Base-by-base conservation (phyloP, 2,329 filamentous ascomycete species). In the Fusarium penzigii region DNA sequence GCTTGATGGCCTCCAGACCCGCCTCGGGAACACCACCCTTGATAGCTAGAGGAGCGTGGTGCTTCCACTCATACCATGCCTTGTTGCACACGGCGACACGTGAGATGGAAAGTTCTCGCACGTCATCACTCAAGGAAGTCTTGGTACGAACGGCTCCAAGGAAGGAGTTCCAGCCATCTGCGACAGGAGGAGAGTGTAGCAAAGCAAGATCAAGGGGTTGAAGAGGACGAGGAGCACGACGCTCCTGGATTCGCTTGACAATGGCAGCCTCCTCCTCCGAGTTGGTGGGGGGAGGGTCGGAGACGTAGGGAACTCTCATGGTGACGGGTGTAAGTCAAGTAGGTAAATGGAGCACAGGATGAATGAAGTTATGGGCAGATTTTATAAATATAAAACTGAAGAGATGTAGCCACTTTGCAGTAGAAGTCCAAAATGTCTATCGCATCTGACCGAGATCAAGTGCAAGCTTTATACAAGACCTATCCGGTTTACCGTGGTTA, bases 21-120 rank as follows among this genome's bases (percentile, higher is more conserved):
- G 73, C 76, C 32, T 78, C 71, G 16, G 74, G 71, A 6, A 90
- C 78, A 6, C 86, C 85, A 0, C 79, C 85, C 17, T 74, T 73
- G 9, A 77, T 74, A 5, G 81, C 80, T 13, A 93, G 77, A 1
- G 90, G 90, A 14, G 85, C 86, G 68, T 96, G 91, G 49, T 90
- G 83, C 36, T 75, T 81, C 90, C 89, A 95, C 70, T 96, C 91
- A 71, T 92, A 95, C 85, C 88, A 90, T 2, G 91, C 91, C 16
- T 80, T 72, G 72, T 95, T 96, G 63, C 90, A 81, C 14, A 88
- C 85, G 12, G 91, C 91, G 13, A 95, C 88, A 44, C 90, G 82
- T 65, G 85, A 90, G 62, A 96, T 92, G 59, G 89, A 87, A 16
- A 92, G 77, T 75, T 96, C 90, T 59, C 89, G 85, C 48, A 91